Conservation (phyloP, 1,284 basidiomycete species). For the Cryptococcus neoformans region DNA sequence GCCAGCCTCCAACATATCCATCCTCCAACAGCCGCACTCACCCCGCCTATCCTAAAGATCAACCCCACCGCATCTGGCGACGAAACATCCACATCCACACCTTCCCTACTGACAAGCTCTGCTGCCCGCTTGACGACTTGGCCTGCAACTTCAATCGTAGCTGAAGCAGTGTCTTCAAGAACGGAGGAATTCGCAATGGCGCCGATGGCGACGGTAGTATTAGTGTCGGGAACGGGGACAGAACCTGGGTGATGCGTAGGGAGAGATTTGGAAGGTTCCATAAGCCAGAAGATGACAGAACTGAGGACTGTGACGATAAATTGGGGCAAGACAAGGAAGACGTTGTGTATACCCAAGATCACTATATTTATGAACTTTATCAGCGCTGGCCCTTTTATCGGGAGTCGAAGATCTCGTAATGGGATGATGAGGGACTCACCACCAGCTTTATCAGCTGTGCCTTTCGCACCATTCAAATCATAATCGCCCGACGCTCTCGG, state of each 20-base stretch:
- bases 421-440: too few relatives aligned
- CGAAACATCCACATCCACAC: slow-evolving; percentile 1
- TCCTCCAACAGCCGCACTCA: slow-evolving; percentile 67
- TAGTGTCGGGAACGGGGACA: slow-evolving; percentile 9
- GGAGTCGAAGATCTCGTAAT: too few relatives aligned
- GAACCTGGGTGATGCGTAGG: slow-evolving; percentile 28
- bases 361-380: slow-evolving; percentile 43
- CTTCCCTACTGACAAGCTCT: slow-evolving; percentile 7
- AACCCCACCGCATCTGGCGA: slow-evolving; percentile 64
- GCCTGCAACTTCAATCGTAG: background rate
- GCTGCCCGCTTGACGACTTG: background rate
- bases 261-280: slow-evolving; percentile 46
- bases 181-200: background rate
- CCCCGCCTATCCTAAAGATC: slow-evolving; percentile 74
- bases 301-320: slow-evolving; percentile 54
- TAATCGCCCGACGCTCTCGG: background rate
- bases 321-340: slow-evolving; percentile 71
- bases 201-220: slow-evolving; percentile 15
- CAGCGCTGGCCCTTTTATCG: too few relatives aligned
- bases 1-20: slow-evolving; percentile 65
- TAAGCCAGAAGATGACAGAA: slow-evolving; percentile 52
- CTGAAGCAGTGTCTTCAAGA: background rate
- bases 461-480: slow-evolving; percentile 1
- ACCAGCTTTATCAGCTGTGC: slow-evolving; percentile 76
- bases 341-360: slow-evolving; percentile 86